phyloP scores from a whole-genome alignment of 2,329 filamentous ascomycete species.

The Pyrenophora tritici-repentis region DNA sequence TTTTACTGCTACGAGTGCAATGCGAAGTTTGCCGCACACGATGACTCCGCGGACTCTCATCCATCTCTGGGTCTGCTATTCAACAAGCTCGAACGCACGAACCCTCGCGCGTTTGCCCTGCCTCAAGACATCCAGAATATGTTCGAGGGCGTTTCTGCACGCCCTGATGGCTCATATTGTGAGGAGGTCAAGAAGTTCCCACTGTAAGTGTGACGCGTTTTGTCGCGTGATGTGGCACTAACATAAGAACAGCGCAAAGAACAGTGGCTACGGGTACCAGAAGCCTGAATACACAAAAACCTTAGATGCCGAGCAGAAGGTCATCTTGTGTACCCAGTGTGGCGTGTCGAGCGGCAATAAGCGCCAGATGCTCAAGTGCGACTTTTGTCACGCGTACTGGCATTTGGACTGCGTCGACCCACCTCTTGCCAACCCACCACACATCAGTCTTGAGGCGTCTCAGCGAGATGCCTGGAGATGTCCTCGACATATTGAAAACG shows the following conservation, averaged over 20 bases:
- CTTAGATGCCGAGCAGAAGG: slow-evolving; percentile 71
- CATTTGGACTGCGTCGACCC: slow-evolving; percentile 92
- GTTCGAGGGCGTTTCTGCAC: slow-evolving; percentile 80
- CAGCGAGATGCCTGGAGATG: slow-evolving; percentile 81
- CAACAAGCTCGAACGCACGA: slow-evolving; percentile 67
- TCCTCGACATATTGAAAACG: slow-evolving; percentile 81
- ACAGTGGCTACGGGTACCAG: slow-evolving; percentile 49
- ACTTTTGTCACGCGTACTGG: slow-evolving; percentile 80
- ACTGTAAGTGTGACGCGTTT: slow-evolving; percentile 60
- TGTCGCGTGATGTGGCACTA: slow-evolving; percentile 33
- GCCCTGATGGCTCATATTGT: slow-evolving; percentile 78
- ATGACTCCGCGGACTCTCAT: slow-evolving; percentile 32
- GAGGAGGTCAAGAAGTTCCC: slow-evolving; percentile 62
- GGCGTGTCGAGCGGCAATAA: slow-evolving; percentile 65
- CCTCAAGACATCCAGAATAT: slow-evolving; percentile 72
- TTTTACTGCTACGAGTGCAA: slow-evolving; percentile 75
- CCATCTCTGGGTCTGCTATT: slow-evolving; percentile 64
- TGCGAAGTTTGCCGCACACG: slow-evolving; percentile 27
- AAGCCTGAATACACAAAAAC: slow-evolving; percentile 61
- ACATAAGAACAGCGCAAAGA: slow-evolving; percentile 43
- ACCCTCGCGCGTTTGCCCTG: slow-evolving; percentile 72
- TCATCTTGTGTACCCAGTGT: slow-evolving; percentile 79
- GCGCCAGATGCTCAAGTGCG: slow-evolving; percentile 83
- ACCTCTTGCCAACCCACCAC: slow-evolving; percentile 78
- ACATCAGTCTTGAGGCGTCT: slow-evolving; percentile 54